Evolutionary conservation across 2,329 filamentous ascomycete genomes (phyloP).

Genomic region (Didymella arachidicola): DNA sequence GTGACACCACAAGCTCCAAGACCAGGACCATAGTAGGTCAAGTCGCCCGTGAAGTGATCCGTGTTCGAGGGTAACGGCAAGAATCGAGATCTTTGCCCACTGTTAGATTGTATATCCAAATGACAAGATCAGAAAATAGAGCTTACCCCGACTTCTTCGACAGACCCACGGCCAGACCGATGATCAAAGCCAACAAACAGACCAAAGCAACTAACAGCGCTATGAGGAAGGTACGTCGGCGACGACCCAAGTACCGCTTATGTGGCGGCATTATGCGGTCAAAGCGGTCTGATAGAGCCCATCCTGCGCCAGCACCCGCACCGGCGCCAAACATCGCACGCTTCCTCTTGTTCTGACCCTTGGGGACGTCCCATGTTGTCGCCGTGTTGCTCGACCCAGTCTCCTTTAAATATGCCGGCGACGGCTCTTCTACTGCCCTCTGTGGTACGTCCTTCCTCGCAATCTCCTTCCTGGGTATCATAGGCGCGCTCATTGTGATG

Average conservation of each 20-base stretch:
- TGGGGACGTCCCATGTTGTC: slow-evolving; percentile 13
- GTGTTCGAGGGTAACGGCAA: slow-evolving; percentile 62
- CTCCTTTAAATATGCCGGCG: slow-evolving; percentile 31
- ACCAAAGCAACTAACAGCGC: slow-evolving; percentile 43
- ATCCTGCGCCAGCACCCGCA: slow-evolving; percentile 26
- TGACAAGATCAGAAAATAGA: not conserved
- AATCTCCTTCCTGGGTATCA: slow-evolving; percentile 32
- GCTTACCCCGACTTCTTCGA: slow-evolving; percentile 32
- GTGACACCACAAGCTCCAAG: slow-evolving; percentile 74
- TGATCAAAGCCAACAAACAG: slow-evolving; percentile 50
- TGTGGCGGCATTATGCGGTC: slow-evolving; percentile 50
- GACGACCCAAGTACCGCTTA: slow-evolving; percentile 51
- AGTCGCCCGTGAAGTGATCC: slow-evolving; percentile 66
- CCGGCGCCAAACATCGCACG: slow-evolving; percentile 21
- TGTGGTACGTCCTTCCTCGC: slow-evolving; percentile 11
- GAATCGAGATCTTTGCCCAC: slow-evolving; percentile 44
- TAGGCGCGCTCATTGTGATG: slow-evolving; percentile 30
- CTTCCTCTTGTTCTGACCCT: slow-evolving; percentile 7
- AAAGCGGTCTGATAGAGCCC: slow-evolving; percentile 43
- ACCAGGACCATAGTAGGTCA: slow-evolving; percentile 73
- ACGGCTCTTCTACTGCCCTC: slow-evolving; percentile 19
- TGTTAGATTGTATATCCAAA: not conserved
- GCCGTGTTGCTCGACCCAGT: slow-evolving; percentile 6
- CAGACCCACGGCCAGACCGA: slow-evolving; percentile 54
- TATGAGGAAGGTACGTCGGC: slow-evolving; percentile 51